These are phyloP conservation scores for Saccharomyces jurei DNA, from an alignment of 805 yeast genomes.

Conservation along the genomic window DNA sequence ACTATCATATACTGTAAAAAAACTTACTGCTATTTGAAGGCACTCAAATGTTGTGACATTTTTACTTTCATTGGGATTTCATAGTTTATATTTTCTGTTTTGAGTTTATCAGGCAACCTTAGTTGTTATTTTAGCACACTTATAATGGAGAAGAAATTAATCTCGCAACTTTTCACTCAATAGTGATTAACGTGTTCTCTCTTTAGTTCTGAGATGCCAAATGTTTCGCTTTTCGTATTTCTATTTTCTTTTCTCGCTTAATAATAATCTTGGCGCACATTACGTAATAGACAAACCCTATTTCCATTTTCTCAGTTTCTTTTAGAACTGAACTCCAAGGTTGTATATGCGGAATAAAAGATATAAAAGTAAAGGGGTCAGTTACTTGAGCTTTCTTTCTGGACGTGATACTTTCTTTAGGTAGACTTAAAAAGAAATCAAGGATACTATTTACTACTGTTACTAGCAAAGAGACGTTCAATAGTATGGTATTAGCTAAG, in stretches of 20 bases:
- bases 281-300: background rate
- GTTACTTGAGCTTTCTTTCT: background rate
- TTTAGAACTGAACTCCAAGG: background rate
- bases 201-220: background rate
- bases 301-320: background rate
- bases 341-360: background rate
- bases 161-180: background rate
- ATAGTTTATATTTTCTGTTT: background rate
- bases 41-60: background rate
- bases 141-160: background rate
- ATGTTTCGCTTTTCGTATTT: background rate
- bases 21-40: background rate
- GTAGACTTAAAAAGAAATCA: background rate
- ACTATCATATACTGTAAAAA: no score
- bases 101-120: background rate
- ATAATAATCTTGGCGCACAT: background rate
- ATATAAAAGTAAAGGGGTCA: background rate
- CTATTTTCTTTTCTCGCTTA: background rate
- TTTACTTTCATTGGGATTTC: background rate
- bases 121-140: no score
- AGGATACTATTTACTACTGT: background rate
- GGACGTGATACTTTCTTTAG: background rate
- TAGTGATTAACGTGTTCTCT: background rate
- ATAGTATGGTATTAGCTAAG: conserved; percentile 20
- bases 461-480: background rate